Base-by-base conservation (phyloP, 139 green algal species). In the Zygnema circumcarinatum region DNA sequence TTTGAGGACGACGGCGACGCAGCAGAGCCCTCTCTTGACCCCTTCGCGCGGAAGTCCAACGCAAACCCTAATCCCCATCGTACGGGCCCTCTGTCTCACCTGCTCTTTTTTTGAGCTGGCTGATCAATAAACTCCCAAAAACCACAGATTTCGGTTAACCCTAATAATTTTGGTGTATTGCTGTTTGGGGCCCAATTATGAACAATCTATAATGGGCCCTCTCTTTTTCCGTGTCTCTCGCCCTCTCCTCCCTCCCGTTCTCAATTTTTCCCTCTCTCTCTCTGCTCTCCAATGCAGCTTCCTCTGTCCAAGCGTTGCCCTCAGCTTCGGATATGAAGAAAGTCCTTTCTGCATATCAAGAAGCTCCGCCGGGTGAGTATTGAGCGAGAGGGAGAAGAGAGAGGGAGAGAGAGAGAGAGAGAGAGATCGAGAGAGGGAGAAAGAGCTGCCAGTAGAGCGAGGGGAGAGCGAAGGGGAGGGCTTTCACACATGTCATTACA, bases 261-360 rank as follows among this genome's bases (percentile, higher is more conserved):
- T 78, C 16, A n/a, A 78, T 52, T 78, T 41, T 41, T 78, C 11
- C 69, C 3, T 78, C 11, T 52, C 16, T 78, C 16, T 41, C 69
- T 78, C 29, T 72, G 54, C 54, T 78, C 36, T 20, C 69, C 69
- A 78, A 41, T 52, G 35, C 11, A 7, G 16, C 69, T 25, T 7
- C 7, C 47, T 62, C 69, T 52, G 16, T 78, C 35, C 69, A 78
- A 41, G 69, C 16, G 35, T 41, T 78, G 35, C 69, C 69, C 16
- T 78, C 69, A 52, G 69, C 69, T 38, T 78, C 69, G 16, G 69
- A 78, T 41, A 78, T 78, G 69, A 78, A 16, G 7, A 78, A 78
- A 78, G 69, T 78, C 11, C 69, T 78, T 11, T 78, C 69, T 25
- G 35, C 69, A 3, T 78, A 78, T 78, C 69, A 78, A 25, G 69